Percentiles rank a stretch among this genome's conserved stretches.
Evolutionary conservation across 306 rosid genomes (phyloP).

Genomic region (Fagus sylvatica): DNA sequence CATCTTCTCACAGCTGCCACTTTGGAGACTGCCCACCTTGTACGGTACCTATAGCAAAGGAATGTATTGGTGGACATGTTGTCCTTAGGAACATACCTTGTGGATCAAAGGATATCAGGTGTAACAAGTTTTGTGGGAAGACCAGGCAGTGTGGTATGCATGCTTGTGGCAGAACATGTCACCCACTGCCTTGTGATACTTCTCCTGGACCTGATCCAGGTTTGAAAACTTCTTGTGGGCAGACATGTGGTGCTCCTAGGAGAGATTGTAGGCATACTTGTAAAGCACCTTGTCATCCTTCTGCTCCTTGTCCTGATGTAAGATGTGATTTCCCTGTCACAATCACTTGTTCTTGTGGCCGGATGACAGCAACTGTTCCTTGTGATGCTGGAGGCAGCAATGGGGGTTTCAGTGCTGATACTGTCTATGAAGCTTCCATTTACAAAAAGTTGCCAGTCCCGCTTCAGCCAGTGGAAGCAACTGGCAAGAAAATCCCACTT

Average conservation of each 20-base stretch:
- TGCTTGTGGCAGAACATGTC: conserved; percentile 87
- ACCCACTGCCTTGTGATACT: conserved; percentile 69
- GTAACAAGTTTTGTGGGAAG: conserved; percentile 91
- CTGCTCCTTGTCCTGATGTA: conserved; percentile 67
- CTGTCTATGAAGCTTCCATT: conserved; percentile 64
- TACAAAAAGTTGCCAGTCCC: conserved; percentile 67
- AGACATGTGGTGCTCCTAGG: conserved; percentile 91
- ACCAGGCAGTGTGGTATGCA: conserved; percentile 89
- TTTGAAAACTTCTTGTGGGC: conserved; percentile 71
- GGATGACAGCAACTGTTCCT: conserved; percentile 73
- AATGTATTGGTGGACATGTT: conserved; percentile 90
- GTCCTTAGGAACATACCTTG: conserved; percentile 93
- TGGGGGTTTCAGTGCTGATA: conserved; percentile 58
- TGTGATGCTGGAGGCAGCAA: conserved; percentile 73
- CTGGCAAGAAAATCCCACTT: conserved; percentile 60
- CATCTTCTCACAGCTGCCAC: conserved; percentile 90
- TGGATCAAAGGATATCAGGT: conserved; percentile 87
- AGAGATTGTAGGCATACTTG: conserved; percentile 88
- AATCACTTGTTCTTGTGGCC: conserved; percentile 81
- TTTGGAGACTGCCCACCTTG: conserved; percentile 96
- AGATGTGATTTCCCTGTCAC: conserved; percentile 66
- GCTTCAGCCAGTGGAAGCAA: conserved; percentile 72
- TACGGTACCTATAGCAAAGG: conserved; percentile 90
- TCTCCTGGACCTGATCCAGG: conserved; percentile 40
- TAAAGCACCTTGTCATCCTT: conserved; percentile 79